Evolutionary conservation across 257 asterid species (phyloP).

Genomic region (Paulownia fortunei): DNA sequence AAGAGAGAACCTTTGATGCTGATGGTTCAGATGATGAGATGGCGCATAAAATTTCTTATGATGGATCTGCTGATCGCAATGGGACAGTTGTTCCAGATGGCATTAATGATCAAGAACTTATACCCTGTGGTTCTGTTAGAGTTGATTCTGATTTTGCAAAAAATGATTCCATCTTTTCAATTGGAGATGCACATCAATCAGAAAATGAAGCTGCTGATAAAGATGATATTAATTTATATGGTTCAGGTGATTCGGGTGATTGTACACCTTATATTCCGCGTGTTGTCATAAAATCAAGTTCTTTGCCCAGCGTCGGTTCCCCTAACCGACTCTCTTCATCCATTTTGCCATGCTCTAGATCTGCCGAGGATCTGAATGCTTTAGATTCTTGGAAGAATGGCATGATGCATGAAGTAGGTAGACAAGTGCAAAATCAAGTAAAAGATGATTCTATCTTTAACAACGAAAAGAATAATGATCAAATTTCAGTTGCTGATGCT

Average conservation of each 20-base stretch:
- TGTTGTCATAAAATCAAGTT: conserved; percentile 53
- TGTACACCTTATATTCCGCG: conserved; percentile 34
- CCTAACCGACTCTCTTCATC: conserved; percentile 27
- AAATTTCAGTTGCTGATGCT: conserved; percentile 46
- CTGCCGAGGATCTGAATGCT: conserved; percentile 60
- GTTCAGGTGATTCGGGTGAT: conserved; percentile 44
- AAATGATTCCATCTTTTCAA: conserved; percentile 42
- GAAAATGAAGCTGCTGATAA: conserved; percentile 46
- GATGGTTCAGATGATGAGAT: conserved; percentile 52
- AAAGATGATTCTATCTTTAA: conserved; percentile 31
- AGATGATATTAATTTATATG: conserved; percentile 43
- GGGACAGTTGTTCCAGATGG: conserved; percentile 36
- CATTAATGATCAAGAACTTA: conserved; percentile 49
- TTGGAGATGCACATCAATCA: conserved; percentile 44
- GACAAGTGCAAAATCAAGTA: conserved; percentile 33
- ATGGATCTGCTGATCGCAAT: conserved; percentile 49
- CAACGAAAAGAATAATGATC: conserved; percentile 39
- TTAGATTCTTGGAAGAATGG: conserved; percentile 45
- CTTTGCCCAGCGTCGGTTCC: conserved; percentile 59
- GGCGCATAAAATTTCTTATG: conserved; percentile 46
- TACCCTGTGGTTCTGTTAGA: conserved; percentile 53
- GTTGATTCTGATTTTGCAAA: conserved; percentile 46
- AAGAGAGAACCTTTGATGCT: conserved; percentile 43
- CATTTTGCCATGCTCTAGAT: conserved; percentile 42
- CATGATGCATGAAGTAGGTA: conserved; percentile 35